phyloP scores from a whole-genome alignment of 129 eudicot genomes.

The Arctium lappa region DNA sequence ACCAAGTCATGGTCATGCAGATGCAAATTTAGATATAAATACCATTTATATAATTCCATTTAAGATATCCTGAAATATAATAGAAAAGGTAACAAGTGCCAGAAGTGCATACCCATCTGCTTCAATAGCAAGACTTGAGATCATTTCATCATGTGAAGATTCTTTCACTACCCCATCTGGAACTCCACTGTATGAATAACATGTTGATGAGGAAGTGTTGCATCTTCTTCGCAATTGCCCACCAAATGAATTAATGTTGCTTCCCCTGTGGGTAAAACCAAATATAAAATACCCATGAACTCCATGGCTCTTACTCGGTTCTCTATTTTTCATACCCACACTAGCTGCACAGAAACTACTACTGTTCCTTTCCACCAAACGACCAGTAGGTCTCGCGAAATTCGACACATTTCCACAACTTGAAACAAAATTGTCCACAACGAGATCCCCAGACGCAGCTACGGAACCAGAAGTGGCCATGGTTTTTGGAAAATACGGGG shows the following conservation, averaged over 20 bases:
- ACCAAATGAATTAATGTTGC: conserved; percentile 17
- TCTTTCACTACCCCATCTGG: conserved; percentile 45
- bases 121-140: conserved; percentile 50
- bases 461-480: conserved; percentile 78
- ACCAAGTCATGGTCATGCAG: neutral
- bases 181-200: conserved; percentile 49
- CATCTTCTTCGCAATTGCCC: conserved; percentile 27
- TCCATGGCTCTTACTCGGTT: conserved; percentile 8
- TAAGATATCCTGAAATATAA: neutral
- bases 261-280: conserved; percentile 28
- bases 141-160: conserved; percentile 41
- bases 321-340: conserved; percentile 52
- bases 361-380: conserved; percentile 38
- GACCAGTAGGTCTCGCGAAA: conserved; percentile 38
- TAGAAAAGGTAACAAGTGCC: neutral
- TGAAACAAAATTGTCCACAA: conserved; percentile 55
- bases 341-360: conserved; percentile 34
- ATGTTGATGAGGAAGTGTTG: conserved; percentile 42
- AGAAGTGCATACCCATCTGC: conserved; percentile 45
- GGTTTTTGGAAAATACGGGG: conserved; percentile 3
- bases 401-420: conserved; percentile 52
- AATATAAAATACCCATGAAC: conserved; percentile 36
- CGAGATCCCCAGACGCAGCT: conserved; percentile 60
- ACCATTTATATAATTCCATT: neutral
- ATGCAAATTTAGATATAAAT: neutral